A percentile compares a stretch with the other conserved stretches of the same genome.
Conservation (phyloP, 495 filamentous ascomycete species). For the Tuber borchii region DNA sequence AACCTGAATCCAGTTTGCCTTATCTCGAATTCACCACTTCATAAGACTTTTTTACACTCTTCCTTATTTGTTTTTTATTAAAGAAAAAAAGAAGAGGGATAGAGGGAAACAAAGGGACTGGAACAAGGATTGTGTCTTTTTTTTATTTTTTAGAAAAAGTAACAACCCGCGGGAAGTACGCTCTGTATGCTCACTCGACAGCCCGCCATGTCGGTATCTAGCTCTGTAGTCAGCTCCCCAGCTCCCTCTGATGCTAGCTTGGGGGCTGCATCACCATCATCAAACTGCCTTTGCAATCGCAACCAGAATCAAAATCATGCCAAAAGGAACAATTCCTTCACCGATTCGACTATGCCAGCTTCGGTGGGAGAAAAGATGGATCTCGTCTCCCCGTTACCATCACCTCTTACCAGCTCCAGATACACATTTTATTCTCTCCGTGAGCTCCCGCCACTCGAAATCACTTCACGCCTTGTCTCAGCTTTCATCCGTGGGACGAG, state of each 20-base stretch:
- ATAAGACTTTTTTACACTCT: neutral
- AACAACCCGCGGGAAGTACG: neutral
- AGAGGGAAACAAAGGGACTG: neutral
- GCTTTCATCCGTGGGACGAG: conserved; percentile 32
- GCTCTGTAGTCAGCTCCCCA: neutral
- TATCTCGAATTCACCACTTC: neutral
- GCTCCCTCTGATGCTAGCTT: neutral
- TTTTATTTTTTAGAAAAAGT: neutral
- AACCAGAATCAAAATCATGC: neutral
- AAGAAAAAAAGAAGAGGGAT: neutral
- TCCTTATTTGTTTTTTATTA: neutral
- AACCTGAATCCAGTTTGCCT: neutral
- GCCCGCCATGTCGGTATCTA: neutral
- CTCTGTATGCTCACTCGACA: neutral
- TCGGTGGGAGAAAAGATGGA: neutral
- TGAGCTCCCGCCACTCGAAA: conserved; percentile 21
- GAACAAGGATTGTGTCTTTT: neutral
- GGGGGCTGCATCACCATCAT: neutral
- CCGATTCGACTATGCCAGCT: neutral
- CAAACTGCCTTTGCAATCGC: neutral
- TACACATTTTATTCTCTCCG: conserved; percentile 24
- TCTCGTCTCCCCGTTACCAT: neutral
- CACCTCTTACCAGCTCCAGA: neutral
- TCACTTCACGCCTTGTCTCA: conserved; percentile 21
- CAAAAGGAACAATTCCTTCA: neutral